These are phyloP conservation scores for Colletotrichum melonis DNA, from an alignment of 2,329 filamentous ascomycete species.

Conservation along the genomic window DNA sequence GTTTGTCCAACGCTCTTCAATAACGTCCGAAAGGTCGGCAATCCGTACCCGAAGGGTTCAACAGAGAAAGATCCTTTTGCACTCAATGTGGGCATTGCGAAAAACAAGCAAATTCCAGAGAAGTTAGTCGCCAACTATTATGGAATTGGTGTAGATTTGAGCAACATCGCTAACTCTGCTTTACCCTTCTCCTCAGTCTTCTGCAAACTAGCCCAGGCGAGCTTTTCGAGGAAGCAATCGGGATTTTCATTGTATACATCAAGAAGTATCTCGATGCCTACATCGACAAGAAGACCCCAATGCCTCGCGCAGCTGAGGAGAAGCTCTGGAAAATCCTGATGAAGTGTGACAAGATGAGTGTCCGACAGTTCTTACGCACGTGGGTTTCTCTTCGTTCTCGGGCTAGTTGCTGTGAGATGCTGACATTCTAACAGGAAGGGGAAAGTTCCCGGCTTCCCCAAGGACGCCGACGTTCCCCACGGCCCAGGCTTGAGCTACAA, in stretches of 20 bases:
- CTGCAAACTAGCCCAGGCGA: fast-evolving
- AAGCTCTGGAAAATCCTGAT: not conserved
- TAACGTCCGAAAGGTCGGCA: not conserved
- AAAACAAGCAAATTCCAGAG: not conserved
- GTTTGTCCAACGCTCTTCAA: not conserved
- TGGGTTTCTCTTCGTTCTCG: not conserved
- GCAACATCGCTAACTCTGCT: too few relatives aligned
- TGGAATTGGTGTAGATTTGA: too few relatives aligned
- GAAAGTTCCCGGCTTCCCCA: not conserved
- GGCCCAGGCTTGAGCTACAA: not conserved
- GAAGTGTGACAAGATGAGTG: not conserved
- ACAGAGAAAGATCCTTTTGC: not conserved
- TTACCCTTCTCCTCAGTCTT: not conserved
- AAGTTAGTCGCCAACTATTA: not conserved
- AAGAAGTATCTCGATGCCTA: not conserved
- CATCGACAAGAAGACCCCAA: not conserved
- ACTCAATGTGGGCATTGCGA: not conserved
- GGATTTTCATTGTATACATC: not conserved
- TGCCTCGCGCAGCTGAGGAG: not conserved
- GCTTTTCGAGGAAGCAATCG: not conserved
- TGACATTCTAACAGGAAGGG: not conserved
- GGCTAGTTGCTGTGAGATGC: not conserved
- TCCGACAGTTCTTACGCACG: not conserved
- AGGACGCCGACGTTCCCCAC: too few relatives aligned
- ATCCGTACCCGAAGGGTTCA: not conserved